Evolutionary conservation across 176 grass and related monocot species (phyloP), one percentile per base, ranked within the genome.

Genomic region (Typha latifolia): DNA sequence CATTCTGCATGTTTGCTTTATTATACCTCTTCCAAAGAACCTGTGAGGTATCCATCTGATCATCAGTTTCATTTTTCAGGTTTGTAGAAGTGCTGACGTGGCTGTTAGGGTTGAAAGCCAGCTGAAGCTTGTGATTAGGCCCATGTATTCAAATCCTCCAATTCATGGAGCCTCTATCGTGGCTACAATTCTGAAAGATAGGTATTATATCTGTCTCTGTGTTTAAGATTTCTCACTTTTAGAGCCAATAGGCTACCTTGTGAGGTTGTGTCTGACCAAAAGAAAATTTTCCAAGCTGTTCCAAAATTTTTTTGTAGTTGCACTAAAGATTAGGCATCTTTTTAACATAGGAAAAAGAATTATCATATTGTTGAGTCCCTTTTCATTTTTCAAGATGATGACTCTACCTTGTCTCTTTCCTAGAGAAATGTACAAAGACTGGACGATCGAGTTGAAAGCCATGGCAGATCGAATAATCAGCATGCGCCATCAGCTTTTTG

Each of bases 121-220:
- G 76, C 83, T 99, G 16, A 99, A 99, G 77, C 94, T 99, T 85
- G 94, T 99, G 74, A 90, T 92, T 78, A 93, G 94, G 69, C 94
- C 94, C 62, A 99, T 99, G 94, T 93, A 93, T 75, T 99, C 94
- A 31, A 99, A 79, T 72, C 94, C 94, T 68, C 94, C 94, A 56
- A 82, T 99, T 85, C 94, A 99, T 69, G 94, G 94, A 69, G 81
- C 95, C 51, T 94, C 89, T 49, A 90, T 99, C 14, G 95, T 99
- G 49, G 95, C 95, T 48, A 94, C 95, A 23, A 83, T 99, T 83
- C 81, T 99, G 59, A 90, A 77, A 61, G 82, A 86, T 76, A 82
- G 81, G 95, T 99, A 81, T 47, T 81, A 70, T 59, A 59, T 59
- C 53, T 59, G 18, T 16, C 16, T 59, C 53, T 59, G 53, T 59